Base-by-base conservation (phyloP, 129 eudicot genomes). In the Chrysanthemum seticuspe region DNA sequence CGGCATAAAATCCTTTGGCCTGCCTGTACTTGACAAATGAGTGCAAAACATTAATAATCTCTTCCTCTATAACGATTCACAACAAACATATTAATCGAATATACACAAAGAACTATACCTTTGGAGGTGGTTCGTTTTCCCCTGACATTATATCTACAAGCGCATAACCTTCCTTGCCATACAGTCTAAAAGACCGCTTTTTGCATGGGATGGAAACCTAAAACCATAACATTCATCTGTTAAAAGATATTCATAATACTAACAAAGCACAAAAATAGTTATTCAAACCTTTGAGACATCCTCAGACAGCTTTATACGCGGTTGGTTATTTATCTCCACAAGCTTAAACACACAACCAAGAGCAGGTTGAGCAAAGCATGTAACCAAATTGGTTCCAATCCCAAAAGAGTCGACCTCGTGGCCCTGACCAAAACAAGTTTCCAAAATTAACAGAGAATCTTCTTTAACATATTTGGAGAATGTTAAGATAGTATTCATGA, bases 191-290 rank as follows among this genome's bases (percentile, higher is more conserved):
- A 54, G 91, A 81, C 36, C 94, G 87, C 56, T 95, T 95, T 74
- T 95, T 95, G 82, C 99, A 95, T 48, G 99, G 99, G 77, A 95
- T 95, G 31, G 99, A 90, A 68, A 95, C 99, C 99, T 95, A 82
- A 61, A 83, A 71, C 51, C 71, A 71, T 36, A 79, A 2, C 50
- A 78, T 47, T 11, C 68, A 23, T 13, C 9, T 44, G 19, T 40
- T 51, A 67, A 10, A 65, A 13, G 25, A 80, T 21, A 65, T 2
- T 52, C 9, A 66, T 29, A 66, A 15, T 45, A 67, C 13, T 9
- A n/a, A n/a, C n/a, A n/a, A n/a, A n/a, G n/a, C n/a, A n/a, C n/a
- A n/a, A n/a, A n/a, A n/a, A n/a, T n/a, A n/a, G n/a, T n/a, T n/a
- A n/a, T n/a, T 63, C 84, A 76, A 67, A 90, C 99, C 99, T 95